Evolutionary conservation across 495 filamentous ascomycete genomes (phyloP), one percentile per base, ranked within the genome.

Genomic region (Emericellopsis terricola): DNA sequence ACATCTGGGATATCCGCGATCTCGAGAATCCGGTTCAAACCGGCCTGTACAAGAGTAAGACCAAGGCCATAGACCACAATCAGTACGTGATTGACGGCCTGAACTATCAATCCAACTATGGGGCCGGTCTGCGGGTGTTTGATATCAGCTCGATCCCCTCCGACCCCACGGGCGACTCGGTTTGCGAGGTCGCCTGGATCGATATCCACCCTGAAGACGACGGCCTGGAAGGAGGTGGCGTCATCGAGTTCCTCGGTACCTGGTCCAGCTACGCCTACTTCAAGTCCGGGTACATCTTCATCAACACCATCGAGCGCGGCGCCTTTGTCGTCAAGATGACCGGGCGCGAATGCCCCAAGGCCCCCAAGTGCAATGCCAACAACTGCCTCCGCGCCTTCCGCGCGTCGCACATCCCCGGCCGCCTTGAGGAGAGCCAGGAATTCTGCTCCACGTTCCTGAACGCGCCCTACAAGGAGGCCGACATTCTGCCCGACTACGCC

Each of bases 171-270:
- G 68, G 70, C 28, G 37, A 38, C 16, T 43, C 59, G 15, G 57
- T 75, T 17, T 48, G 51, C 19, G 67, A 73, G 51, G 46, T 67
- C 8, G 68, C 51, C 33, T 71, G 64, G 51, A 71, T 73, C 38
- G 70, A 75, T 44, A 54, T 69, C 41, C 64, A 70, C 49, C 69
- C 70, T 7, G 70, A 73, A 44, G 69, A 75, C 41, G 70, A 75
- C 40, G 42, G 46, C 2, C 34, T 34, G 24, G 43, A 46, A 10
- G 51, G 50, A 15, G 60, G 57, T 31, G 69, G 66, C n/a, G 41
- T 54, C 10, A 37, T 67, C 6, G 62, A 66, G 36, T 74, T 74
- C 41, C 49, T 61, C n/a, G 70, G 71, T 9, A 64, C 60, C 10
- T 75, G 71, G 71, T 57, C 51, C 28, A 53, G 52, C 34, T 73